These are phyloP conservation scores for Arxiozyma telluris DNA, from an alignment of 1,139 yeast species.

Conservation along the genomic window DNA sequence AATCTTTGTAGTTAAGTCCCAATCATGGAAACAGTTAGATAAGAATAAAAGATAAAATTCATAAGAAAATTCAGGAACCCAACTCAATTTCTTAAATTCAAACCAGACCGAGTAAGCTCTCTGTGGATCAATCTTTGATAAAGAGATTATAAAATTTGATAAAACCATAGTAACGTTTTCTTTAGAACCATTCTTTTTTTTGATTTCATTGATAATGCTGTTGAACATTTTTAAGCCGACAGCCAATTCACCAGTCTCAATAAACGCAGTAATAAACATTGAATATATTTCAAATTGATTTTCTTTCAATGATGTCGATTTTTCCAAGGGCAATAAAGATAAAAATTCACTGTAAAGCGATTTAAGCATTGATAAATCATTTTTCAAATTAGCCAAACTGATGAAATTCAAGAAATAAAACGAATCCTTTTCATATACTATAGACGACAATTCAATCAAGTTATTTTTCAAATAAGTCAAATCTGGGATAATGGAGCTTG, in stretches of 20 bases:
- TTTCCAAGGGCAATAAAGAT: constrained; percentile 10
- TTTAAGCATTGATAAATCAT: constrained; percentile 28
- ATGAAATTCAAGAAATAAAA: constrained; percentile 30
- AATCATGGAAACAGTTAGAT: constrained; percentile 27
- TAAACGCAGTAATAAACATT: constrained; percentile 42
- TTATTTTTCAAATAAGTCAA: constrained; percentile 4
- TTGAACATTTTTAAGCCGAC: constrained; percentile 52
- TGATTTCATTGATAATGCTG: constrained; percentile 30
- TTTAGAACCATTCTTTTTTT: constrained; percentile 26
- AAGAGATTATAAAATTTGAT: constrained; percentile 30
- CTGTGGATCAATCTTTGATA: constrained; percentile 28
- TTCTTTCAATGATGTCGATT: constrained; percentile 11
- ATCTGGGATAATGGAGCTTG: constrained; percentile 6
- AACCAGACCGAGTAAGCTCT: constrained; percentile 31
- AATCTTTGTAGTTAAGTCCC: constrained; percentile 27
- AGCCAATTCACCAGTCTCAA: constrained; percentile 40
- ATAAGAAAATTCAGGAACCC: constrained; percentile 35
- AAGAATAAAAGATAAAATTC: constrained; percentile 32
- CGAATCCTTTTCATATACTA: constrained; percentile 23
- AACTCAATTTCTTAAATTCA: constrained; percentile 30
- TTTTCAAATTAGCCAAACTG: constrained; percentile 30
- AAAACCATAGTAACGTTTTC: constrained; percentile 27
- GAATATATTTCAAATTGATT: constrained; percentile 44
- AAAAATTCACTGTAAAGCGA: constrained; percentile 31
- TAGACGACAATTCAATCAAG: constrained; percentile 12